Conservation (phyloP, 371 early-diverging fungal genomes). For the Lichtheimia corymbifera region DNA sequence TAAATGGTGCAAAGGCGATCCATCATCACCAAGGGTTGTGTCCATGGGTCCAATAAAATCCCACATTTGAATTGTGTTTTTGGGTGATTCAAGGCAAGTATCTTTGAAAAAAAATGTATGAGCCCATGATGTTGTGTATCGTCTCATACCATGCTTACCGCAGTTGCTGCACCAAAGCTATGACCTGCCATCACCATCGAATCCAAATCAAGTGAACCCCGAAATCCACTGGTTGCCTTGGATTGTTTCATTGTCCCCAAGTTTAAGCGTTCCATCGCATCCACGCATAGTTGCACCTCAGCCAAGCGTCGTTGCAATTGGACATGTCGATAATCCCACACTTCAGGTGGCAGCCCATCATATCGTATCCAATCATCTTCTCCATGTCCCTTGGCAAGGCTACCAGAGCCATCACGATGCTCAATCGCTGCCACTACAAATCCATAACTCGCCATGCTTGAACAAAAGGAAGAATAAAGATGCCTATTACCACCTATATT, state of each 20-base stretch:
- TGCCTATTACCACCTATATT: slow-evolving; percentile 43
- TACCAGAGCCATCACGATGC: slow-evolving; percentile 54
- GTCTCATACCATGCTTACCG: slow-evolving; percentile 11
- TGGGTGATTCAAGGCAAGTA: slow-evolving; percentile 19
- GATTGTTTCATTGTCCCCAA: neutral
- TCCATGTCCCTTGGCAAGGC: slow-evolving; percentile 15
- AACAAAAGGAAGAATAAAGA: slow-evolving; percentile 47
- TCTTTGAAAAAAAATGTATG: neutral
- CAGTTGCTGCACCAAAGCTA: slow-evolving; percentile 63
- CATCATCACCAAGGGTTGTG: slow-evolving; percentile 28
- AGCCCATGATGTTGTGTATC: no score
- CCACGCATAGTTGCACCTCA: slow-evolving; percentile 34
- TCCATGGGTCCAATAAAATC: slow-evolving; percentile 52
- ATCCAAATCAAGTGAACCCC: slow-evolving; percentile 41
- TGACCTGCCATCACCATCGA: slow-evolving; percentile 55
- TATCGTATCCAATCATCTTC: slow-evolving; percentile 16
- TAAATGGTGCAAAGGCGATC: slow-evolving; percentile 14
- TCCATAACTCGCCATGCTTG: slow-evolving; percentile 51
- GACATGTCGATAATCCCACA: slow-evolving; percentile 28
- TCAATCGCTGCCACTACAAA: slow-evolving; percentile 58
- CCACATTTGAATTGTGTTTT: slow-evolving; percentile 33
- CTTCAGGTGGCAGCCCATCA: slow-evolving; percentile 19
- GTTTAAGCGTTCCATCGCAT: slow-evolving; percentile 20
- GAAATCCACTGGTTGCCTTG: slow-evolving; percentile 14
- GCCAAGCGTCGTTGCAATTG: slow-evolving; percentile 40